These are phyloP conservation scores for Alternaria arborescens DNA, from an alignment of 2,329 filamentous ascomycete genomes.

Conservation along the genomic window DNA sequence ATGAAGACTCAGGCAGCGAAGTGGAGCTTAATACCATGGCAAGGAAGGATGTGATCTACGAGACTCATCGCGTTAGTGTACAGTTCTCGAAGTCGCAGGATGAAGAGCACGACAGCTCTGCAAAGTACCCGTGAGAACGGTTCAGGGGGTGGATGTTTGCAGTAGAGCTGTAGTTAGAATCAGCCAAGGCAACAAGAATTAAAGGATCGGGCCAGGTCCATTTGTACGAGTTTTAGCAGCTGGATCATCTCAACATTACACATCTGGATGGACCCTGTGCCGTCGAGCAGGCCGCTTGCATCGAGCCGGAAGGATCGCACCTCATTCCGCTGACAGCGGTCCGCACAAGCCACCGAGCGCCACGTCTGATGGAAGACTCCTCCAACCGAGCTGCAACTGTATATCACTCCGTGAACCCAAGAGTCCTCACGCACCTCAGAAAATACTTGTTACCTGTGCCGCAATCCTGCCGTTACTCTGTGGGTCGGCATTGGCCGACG, in stretches of 20 bases:
- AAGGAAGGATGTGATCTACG: slow-evolving; percentile 35
- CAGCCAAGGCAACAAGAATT: background rate
- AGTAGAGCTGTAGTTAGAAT: background rate
- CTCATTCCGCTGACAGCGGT: slow-evolving; percentile 5
- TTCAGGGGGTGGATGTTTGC: background rate
- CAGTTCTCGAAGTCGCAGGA: slow-evolving; percentile 27
- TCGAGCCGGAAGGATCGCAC: slow-evolving; percentile 2
- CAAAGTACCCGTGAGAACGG: slow-evolving; percentile 10
- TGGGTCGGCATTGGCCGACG: slow-evolving; percentile 9
- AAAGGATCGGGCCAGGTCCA: slow-evolving; percentile 3
- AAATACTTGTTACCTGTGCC: slow-evolving; percentile 4
- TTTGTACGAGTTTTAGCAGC: background rate
- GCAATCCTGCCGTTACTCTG: slow-evolving; percentile 5
- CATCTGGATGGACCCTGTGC: background rate
- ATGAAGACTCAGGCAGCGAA: slow-evolving; percentile 33
- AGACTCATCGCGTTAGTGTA: slow-evolving; percentile 30
- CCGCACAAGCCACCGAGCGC: slow-evolving; percentile 4
- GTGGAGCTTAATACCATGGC: slow-evolving; percentile 30
- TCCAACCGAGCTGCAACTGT: slow-evolving; percentile 9
- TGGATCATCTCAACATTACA: background rate
- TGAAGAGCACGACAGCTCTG: slow-evolving; percentile 7
- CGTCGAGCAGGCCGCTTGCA: background rate
- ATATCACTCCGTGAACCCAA: slow-evolving; percentile 2
- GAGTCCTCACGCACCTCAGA: background rate
- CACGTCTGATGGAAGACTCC: slow-evolving; percentile 1